A percentile compares a stretch with the other conserved stretches of the same genome.
Evolutionary conservation across 179 eudicot species (phyloP).

Genomic region (Carnegiea gigantea): DNA sequence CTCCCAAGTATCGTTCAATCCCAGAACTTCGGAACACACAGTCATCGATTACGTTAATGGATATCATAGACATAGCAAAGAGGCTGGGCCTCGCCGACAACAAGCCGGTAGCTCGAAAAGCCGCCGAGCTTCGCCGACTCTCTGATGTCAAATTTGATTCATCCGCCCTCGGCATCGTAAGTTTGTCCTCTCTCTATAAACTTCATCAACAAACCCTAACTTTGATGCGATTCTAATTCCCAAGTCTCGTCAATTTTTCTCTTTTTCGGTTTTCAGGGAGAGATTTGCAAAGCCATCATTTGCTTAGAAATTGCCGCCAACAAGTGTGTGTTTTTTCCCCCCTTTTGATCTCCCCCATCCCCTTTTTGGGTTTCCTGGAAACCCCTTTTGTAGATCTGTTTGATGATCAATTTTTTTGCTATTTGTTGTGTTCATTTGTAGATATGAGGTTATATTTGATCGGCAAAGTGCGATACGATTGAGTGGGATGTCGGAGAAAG

Average conservation of each 20-base stretch:
- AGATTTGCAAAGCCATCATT: constrained; percentile 86
- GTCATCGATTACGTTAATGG: constrained; percentile 38
- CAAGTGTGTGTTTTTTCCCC: constrained; percentile 36
- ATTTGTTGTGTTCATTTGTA: constrained; percentile 25
- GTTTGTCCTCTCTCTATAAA: not conserved
- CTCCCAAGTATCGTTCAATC: not conserved
- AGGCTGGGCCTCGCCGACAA: constrained; percentile 57
- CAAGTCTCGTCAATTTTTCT: not conserved
- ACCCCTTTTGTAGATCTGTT: not conserved
- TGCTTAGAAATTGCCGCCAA: constrained; percentile 86
- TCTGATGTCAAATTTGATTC: constrained; percentile 79
- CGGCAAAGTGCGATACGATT: constrained; percentile 59
- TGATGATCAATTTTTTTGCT: not conserved
- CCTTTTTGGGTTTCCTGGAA: not conserved
- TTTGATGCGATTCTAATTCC: not conserved
- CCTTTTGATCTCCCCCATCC: not conserved
- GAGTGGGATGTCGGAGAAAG: constrained; percentile 95
- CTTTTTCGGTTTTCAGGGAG: constrained; percentile 52
- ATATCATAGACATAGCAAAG: constrained; percentile 59
- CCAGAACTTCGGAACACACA: not conserved
- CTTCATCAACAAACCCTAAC: not conserved
- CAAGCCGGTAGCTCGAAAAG: constrained; percentile 69
- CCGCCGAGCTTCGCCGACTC: constrained; percentile 93
- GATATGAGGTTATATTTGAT: constrained; percentile 72
- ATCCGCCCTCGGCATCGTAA: constrained; percentile 75